A percentile compares a stretch with the other conserved stretches of the same genome.
phyloP scores from a whole-genome alignment of 805 yeast genomes.

The Starmerella stigmatis region DNA sequence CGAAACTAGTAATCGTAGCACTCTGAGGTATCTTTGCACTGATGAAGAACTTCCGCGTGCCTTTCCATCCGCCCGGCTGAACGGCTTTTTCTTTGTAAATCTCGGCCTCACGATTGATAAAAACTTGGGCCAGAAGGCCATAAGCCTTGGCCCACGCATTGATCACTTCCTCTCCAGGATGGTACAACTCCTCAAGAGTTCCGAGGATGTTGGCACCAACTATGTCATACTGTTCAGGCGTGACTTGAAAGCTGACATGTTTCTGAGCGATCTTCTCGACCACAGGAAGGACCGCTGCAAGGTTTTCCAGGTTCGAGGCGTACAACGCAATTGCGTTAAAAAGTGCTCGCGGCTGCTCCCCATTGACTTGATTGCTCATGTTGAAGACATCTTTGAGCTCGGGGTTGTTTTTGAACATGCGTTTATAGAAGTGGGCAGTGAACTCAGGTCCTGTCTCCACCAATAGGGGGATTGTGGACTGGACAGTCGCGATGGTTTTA shows the following conservation, averaged over 20 bases:
- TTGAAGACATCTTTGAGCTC: constrained; percentile 55
- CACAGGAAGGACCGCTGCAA: constrained; percentile 42
- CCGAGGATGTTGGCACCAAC: constrained; percentile 50
- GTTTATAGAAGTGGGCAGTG: constrained; percentile 44
- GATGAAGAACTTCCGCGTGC: constrained; percentile 45
- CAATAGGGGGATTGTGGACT: constrained; percentile 40
- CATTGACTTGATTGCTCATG: constrained; percentile 43
- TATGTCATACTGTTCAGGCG: constrained; percentile 54
- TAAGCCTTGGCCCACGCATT: constrained; percentile 61
- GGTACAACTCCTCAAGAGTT: constrained; percentile 46
- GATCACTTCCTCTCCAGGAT: constrained; percentile 43
- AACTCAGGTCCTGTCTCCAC: constrained; percentile 45
- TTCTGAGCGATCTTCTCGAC: constrained; percentile 53
- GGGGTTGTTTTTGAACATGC: constrained; percentile 45
- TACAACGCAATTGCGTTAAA: constrained; percentile 53
- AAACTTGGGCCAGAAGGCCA: constrained; percentile 48
- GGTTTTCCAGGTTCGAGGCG: constrained; percentile 48
- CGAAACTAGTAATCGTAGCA: constrained; percentile 41
- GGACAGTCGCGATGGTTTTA: constrained; percentile 17
- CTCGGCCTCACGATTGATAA: constrained; percentile 45
- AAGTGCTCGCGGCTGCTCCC: constrained; percentile 52
- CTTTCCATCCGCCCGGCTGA: constrained; percentile 45
- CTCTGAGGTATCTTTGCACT: constrained; percentile 37
- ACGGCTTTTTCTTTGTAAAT: constrained; percentile 34
- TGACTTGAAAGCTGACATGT: constrained; percentile 54